Evolutionary conservation across 1,284 basidiomycete genomes (phyloP).

Genomic region (Cutaneotrichosporon spelunceum): DNA sequence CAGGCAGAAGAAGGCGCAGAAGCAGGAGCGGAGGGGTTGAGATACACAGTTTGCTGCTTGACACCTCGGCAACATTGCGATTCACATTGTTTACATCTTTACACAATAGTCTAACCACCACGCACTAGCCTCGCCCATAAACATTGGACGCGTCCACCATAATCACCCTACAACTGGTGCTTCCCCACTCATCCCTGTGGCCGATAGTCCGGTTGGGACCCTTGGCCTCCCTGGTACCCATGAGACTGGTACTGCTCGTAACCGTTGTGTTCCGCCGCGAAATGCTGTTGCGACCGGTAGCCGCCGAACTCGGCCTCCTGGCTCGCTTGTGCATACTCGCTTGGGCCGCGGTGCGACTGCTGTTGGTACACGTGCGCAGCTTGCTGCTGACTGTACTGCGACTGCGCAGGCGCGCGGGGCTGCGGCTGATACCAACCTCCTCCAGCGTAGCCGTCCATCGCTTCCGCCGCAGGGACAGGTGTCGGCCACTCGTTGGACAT

Average conservation of each 20-base stretch:
- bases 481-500: conserved; percentile 1
- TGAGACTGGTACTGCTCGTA: background rate
- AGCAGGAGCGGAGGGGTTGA: conserved; percentile 43
- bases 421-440: background rate
- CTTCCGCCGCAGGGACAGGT: background rate
- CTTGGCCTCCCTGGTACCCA: background rate
- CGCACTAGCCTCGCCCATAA: background rate
- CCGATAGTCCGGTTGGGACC: background rate
- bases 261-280: background rate
- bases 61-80: background rate
- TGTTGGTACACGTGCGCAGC: background rate
- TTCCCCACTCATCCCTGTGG: background rate
- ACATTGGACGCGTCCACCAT: background rate
- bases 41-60: background rate
- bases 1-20: conserved; percentile 51
- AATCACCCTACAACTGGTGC: background rate
- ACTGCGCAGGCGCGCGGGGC: too few relatives aligned
- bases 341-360: background rate
- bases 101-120: background rate
- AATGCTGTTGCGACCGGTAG: background rate
- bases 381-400: background rate
- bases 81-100: background rate
- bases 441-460: background rate
- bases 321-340: background rate
- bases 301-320: background rate